A percentile compares a stretch with the other conserved stretches of the same genome.
Evolutionary conservation across 177 flowering plant species (phyloP).

Genomic region (Vitis hybrid): DNA sequence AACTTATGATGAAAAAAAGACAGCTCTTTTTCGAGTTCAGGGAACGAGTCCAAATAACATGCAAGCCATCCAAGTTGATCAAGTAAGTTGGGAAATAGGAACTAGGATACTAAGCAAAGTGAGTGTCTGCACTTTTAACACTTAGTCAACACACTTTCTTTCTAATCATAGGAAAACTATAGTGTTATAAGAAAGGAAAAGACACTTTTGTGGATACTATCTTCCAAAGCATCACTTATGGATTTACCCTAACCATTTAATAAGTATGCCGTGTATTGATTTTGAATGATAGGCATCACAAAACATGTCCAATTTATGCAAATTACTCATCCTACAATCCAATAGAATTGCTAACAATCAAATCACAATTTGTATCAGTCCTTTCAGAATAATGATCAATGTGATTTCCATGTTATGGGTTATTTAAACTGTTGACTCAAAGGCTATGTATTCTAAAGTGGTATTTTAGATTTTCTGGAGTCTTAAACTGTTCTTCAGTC

Average conservation of each 20-base stretch:
- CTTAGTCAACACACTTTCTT: background rate
- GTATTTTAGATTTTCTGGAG: no score
- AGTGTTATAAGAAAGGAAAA: background rate
- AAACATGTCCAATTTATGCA: background rate
- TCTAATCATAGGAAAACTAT: background rate
- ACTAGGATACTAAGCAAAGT: background rate
- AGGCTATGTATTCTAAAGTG: no score
- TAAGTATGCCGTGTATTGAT: background rate
- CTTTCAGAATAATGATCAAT: background rate
- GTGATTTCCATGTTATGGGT: background rate
- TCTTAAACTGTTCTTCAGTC: no score
- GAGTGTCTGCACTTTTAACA: background rate
- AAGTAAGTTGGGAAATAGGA: constrained; percentile 32
- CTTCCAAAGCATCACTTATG: background rate
- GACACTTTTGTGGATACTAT: background rate
- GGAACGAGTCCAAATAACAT: constrained; percentile 52
- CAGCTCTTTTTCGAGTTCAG: constrained; percentile 69
- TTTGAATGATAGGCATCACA: background rate
- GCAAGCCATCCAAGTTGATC: constrained; percentile 83
- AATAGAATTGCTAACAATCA: background rate
- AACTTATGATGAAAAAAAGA: constrained; percentile 38
- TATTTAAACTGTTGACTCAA: no score
- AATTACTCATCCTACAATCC: background rate
- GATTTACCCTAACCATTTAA: background rate
- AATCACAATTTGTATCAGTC: background rate